Conservation (phyloP, 1,284 basidiomycete genomes). For the Retiboletus flavoniger region DNA sequence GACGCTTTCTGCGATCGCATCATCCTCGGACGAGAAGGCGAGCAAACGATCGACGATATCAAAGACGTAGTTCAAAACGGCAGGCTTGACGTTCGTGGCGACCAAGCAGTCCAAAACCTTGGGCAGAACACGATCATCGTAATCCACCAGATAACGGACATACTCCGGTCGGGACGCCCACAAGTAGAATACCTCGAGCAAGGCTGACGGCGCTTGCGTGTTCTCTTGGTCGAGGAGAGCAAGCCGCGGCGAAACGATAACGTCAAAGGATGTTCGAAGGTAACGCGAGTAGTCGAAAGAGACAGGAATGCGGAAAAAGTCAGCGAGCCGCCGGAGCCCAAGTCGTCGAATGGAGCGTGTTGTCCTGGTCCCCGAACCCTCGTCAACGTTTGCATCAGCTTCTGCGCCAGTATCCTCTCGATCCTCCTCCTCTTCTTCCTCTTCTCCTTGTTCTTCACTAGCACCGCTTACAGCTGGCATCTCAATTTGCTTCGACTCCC, state of each 20-base stretch:
- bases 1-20: constrained; percentile 52
- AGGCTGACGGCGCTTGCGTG: constrained; percentile 87
- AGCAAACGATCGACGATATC: constrained; percentile 84
- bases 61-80: constrained; percentile 79
- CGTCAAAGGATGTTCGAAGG: constrained; percentile 64
- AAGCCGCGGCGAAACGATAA: constrained; percentile 84
- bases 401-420: constrained; percentile 32
- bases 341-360: constrained; percentile 73
- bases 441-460: constrained; percentile 34
- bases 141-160: constrained; percentile 63
- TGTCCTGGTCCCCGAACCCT: constrained; percentile 43
- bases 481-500: constrained; percentile 18
- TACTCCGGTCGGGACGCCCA: constrained; percentile 71
- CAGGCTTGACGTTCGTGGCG: constrained; percentile 83
- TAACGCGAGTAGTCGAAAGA: constrained; percentile 78
- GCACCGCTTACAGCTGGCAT: constrained; percentile 18
- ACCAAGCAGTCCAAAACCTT: constrained; percentile 82
- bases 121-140: constrained; percentile 69
- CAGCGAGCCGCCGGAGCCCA: constrained; percentile 83
- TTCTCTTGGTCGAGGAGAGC: constrained; percentile 79
- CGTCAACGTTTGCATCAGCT: constrained; percentile 34
- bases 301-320: constrained; percentile 79
- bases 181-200: constrained; percentile 83
- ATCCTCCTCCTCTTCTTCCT: constrained; percentile 42
- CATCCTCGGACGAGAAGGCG: constrained; percentile 52